Conservation (phyloP, 1,139 yeast genomes). For the Saccharomycopsis hybrid region DNA sequence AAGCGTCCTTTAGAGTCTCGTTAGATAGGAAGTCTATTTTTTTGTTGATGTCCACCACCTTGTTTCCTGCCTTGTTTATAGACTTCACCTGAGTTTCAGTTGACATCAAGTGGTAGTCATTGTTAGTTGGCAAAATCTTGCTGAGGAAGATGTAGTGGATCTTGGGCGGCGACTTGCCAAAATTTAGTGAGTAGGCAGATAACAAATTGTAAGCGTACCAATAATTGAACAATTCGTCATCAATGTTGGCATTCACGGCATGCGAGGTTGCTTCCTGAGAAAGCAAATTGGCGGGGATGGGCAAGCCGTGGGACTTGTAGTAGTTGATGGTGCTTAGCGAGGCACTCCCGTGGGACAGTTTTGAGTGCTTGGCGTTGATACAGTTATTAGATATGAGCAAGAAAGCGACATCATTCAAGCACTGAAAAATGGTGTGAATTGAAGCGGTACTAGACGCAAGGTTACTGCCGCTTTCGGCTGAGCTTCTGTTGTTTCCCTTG, state of each 20-base stretch:
- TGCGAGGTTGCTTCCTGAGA: constrained; percentile 7
- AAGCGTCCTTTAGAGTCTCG: constrained; percentile 20
- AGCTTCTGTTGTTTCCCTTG: constrained; percentile 7
- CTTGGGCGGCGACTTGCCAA: constrained; percentile 22
- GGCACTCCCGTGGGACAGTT: constrained; percentile 16
- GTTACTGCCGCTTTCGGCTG: no score
- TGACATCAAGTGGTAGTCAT: constrained; percentile 18
- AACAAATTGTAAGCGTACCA: constrained; percentile 23
- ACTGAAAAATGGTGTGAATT: constrained; percentile 20
- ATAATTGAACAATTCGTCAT: constrained; percentile 21
- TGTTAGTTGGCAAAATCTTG: constrained; percentile 18
- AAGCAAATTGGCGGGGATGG: constrained; percentile 18
- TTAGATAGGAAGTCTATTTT: constrained; percentile 15
- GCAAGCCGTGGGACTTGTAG: constrained; percentile 19
- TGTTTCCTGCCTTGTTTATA: constrained; percentile 11
- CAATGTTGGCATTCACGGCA: constrained; percentile 7
- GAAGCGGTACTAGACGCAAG: background rate
- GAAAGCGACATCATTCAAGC: constrained; percentile 18
- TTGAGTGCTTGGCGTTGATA: constrained; percentile 18
- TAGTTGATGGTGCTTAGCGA: constrained; percentile 20
- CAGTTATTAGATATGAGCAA: constrained; percentile 7
- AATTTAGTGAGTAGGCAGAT: constrained; percentile 21
- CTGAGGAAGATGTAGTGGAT: constrained; percentile 20
- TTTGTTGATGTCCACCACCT: constrained; percentile 8
- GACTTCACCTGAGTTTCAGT: constrained; percentile 16